Percentiles rank a stretch among this genome's conserved stretches.
Evolutionary conservation across 306 rosid species (phyloP).

Genomic region (Cicer pinnatifidum): DNA sequence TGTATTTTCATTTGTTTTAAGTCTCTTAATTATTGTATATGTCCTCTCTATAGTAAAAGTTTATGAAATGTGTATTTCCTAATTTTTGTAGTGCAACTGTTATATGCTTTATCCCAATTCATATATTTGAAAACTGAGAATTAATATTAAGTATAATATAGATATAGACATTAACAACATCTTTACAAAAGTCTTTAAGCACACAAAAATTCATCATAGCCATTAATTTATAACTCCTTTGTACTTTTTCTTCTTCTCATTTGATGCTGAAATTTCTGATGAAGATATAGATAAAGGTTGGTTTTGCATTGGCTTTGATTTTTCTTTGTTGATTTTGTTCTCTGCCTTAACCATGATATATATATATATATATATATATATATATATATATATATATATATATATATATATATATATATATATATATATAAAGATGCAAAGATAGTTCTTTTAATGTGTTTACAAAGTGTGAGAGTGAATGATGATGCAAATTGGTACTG

Average conservation of each 20-base stretch:
- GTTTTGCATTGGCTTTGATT: conserved; percentile 35
- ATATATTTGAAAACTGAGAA: neutral
- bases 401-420: too few relatives aligned
- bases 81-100: neutral
- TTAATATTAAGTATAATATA: conserved; percentile 15
- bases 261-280: too few relatives aligned
- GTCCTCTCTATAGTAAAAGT: neutral
- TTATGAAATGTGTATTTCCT: neutral
- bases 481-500: conserved; percentile 45
- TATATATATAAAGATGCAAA: conserved; percentile 5
- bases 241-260: too few relatives aligned
- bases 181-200: neutral
- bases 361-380: too few relatives aligned
- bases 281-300: too few relatives aligned
- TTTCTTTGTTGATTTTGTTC: conserved; percentile 58
- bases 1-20: too few relatives aligned
- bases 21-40: neutral
- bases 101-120: neutral
- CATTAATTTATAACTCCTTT: too few relatives aligned
- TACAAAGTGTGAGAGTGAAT: conserved; percentile 34
- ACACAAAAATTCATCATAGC: conserved; percentile 43
- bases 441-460: conserved; percentile 14
- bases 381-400: too few relatives aligned
- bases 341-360: conserved; percentile 78
- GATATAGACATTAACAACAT: neutral